Evolutionary conservation across 345 rosid species (phyloP).

Genomic region (Eucalyptus sideroxylon): DNA sequence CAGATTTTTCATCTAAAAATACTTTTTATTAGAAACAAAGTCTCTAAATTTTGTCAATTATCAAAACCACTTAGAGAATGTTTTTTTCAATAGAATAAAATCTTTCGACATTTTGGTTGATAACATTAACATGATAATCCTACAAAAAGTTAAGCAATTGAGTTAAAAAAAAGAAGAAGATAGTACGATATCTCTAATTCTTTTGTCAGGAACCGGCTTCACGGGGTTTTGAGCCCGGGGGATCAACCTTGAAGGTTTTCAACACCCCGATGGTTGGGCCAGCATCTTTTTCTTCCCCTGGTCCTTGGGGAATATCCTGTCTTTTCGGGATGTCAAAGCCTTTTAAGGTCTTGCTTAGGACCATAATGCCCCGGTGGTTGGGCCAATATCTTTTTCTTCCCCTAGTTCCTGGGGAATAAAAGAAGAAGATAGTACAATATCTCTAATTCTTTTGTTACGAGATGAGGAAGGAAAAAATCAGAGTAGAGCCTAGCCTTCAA

Average conservation of each 20-base stretch:
- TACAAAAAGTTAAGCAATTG: not conserved
- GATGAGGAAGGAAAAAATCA: not conserved
- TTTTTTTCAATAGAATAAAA: not conserved
- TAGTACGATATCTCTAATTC: not conserved
- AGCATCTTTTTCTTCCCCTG: too few species aligned
- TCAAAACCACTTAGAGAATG: too few species aligned
- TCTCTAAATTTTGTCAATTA: too few species aligned
- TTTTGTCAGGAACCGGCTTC: not conserved
- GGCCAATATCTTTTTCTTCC: too few species aligned
- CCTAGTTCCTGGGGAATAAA: too few species aligned
- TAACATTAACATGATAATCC: not conserved
- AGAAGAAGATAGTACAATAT: not conserved
- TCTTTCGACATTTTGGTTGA: not conserved
- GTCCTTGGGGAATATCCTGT: too few species aligned
- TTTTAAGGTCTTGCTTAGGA: too few species aligned
- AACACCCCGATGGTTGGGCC: too few species aligned
- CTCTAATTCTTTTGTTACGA: not conserved
- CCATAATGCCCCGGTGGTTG: too few species aligned
- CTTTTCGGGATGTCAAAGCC: too few species aligned
- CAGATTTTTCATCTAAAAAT: fast-evolving
- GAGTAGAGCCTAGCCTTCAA: not conserved
- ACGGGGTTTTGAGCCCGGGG: fast-evolving
- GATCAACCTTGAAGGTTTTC: too few species aligned
- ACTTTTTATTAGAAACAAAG: too few species aligned
- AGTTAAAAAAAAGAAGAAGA: not conserved